Conservation (phyloP, 1,139 yeast species). For the Candida sp. region DNA sequence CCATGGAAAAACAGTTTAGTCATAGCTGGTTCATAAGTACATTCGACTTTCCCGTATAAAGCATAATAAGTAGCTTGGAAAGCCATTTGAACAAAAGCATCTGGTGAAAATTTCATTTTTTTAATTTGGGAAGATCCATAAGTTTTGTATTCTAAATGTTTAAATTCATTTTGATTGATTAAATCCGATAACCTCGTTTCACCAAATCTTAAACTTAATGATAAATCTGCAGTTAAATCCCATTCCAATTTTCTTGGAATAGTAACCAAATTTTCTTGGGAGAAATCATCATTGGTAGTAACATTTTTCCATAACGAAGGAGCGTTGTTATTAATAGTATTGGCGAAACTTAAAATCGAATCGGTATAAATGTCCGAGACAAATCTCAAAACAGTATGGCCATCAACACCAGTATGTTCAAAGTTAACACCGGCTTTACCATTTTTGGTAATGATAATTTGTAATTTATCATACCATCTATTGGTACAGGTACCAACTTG, state of each 20-base stretch:
- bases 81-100: slow-evolving; percentile 93
- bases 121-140: slow-evolving; percentile 82
- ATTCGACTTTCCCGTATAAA: slow-evolving; percentile 87
- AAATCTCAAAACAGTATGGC: slow-evolving; percentile 86
- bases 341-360: slow-evolving; percentile 83
- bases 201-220: slow-evolving; percentile 82
- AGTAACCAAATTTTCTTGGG: slow-evolving; percentile 40
- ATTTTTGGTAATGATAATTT: slow-evolving; percentile 80
- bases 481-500: slow-evolving; percentile 94
- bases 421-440: slow-evolving; percentile 94
- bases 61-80: slow-evolving; percentile 94
- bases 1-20: slow-evolving; percentile 86
- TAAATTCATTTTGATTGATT: slow-evolving; percentile 87
- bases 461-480: slow-evolving; percentile 93
- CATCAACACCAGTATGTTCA: slow-evolving; percentile 96
- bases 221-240: slow-evolving; percentile 74
- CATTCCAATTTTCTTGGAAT: slow-evolving; percentile 89
- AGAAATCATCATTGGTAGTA: slow-evolving; percentile 7
- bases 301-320: slow-evolving; percentile 66
- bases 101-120: slow-evolving; percentile 86
- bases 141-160: slow-evolving; percentile 68
- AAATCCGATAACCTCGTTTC: slow-evolving; percentile 87
- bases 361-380: slow-evolving; percentile 92
- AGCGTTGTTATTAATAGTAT: slow-evolving; percentile 74
- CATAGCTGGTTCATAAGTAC: slow-evolving; percentile 97